phyloP scores from a whole-genome alignment of 352 stramenopile genomes.

The Phytophthora meadii region DNA sequence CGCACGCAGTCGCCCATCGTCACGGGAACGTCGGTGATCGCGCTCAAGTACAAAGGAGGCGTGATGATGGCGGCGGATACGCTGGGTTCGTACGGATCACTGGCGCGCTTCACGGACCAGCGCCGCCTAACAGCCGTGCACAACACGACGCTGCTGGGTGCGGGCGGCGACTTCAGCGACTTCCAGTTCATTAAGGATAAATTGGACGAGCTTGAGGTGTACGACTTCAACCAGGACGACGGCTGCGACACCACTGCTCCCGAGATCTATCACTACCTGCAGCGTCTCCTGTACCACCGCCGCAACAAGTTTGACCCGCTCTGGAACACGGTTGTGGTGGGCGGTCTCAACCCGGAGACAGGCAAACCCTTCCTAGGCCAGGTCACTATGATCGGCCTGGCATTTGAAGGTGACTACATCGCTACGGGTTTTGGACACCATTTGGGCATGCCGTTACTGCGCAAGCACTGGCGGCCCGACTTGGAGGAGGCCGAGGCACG shows the following conservation, averaged over 20 bases:
- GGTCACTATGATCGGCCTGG: slow-evolving; percentile 97
- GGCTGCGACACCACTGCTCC: slow-evolving; percentile 93
- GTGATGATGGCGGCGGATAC: slow-evolving; percentile 99
- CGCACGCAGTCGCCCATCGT: slow-evolving; percentile 95
- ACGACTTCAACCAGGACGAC: slow-evolving; percentile 96
- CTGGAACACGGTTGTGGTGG: slow-evolving; percentile 98
- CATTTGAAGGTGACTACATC: slow-evolving; percentile 97
- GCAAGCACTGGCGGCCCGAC: slow-evolving; percentile 94
- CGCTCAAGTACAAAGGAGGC: slow-evolving; percentile 94
- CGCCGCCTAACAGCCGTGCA: slow-evolving; percentile 87
- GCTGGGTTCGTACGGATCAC: slow-evolving; percentile 96
- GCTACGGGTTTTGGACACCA: slow-evolving; percentile 98
- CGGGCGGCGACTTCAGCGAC: slow-evolving; percentile 97
- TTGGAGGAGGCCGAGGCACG: slow-evolving; percentile 95
- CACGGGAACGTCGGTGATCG: slow-evolving; percentile 98
- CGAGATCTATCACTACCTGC: slow-evolving; percentile 97
- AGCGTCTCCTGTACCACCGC: slow-evolving; percentile 98
- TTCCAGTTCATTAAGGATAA: slow-evolving; percentile 97
- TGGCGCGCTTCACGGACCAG: slow-evolving; percentile 97
- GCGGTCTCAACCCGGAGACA: slow-evolving; percentile 92
- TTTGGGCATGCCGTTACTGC: slow-evolving; percentile 96
- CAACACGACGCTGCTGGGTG: slow-evolving; percentile 95
- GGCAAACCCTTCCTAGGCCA: slow-evolving; percentile 95
- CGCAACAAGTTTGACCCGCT: slow-evolving; percentile 99
- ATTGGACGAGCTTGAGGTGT: slow-evolving; percentile 93